A percentile compares a stretch with the other conserved stretches of the same genome.
phyloP scores from a whole-genome alignment of 331 rosid species.

The Pyracantha coccinea region DNA sequence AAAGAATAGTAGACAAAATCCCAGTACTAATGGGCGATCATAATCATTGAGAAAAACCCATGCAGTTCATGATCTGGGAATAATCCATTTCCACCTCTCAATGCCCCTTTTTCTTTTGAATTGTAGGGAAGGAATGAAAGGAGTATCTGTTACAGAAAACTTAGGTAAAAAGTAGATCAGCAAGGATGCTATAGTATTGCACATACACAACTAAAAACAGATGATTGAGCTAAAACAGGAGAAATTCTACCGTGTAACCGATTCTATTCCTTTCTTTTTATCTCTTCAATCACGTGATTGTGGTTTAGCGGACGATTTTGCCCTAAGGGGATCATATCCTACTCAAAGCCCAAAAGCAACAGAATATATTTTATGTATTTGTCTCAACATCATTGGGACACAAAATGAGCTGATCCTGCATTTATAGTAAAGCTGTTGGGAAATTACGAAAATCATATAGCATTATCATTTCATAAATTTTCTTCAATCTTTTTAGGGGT shows the following conservation, averaged over 20 bases:
- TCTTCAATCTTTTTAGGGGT: conserved; percentile 13
- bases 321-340: not conserved
- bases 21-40: conserved; percentile 16
- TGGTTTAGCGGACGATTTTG: no score
- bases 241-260: not conserved
- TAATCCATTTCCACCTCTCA: conserved; percentile 30
- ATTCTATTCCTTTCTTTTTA: no score
- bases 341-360: conserved; percentile 39
- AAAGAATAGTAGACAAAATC: conserved; percentile 23
- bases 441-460: conserved; percentile 22
- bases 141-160: conserved; percentile 43
- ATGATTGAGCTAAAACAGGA: not conserved
- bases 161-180: conserved; percentile 29
- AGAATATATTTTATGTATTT: not conserved
- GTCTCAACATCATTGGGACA: conserved; percentile 18
- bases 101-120: conserved; percentile 24
- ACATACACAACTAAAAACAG: conserved; percentile 11
- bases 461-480: conserved; percentile 22
- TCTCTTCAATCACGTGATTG: not conserved
- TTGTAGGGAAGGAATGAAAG: conserved; percentile 41
- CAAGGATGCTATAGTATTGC: conserved; percentile 35
- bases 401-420: conserved; percentile 23
- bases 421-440: conserved; percentile 21
- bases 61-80: conserved; percentile 34
- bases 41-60: conserved; percentile 28